Evolutionary conservation across 345 rosid species (phyloP).

Genomic region (Eucalyptus pauciflora): DNA sequence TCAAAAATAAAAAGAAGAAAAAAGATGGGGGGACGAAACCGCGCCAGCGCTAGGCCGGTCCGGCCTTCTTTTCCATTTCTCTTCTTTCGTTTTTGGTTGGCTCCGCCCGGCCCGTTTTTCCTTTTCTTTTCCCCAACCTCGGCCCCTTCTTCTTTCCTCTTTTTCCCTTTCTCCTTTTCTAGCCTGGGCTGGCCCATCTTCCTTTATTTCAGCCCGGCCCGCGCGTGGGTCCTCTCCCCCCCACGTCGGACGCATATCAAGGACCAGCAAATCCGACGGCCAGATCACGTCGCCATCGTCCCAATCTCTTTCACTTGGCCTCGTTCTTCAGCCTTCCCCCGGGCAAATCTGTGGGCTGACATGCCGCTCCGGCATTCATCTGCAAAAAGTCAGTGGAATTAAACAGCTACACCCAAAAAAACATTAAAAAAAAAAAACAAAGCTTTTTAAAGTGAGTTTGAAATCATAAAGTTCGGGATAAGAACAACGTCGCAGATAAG

Average conservation of each 20-base stretch:
- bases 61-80: too few species aligned
- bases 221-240: too few species aligned
- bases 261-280: not conserved
- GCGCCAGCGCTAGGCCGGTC: too few species aligned
- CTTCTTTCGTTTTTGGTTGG: too few species aligned
- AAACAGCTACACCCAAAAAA: not conserved
- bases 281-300: not conserved
- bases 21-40: too few species aligned
- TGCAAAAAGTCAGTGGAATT: not conserved
- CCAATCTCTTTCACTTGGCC: not conserved
- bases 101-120: too few species aligned
- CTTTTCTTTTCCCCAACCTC: too few species aligned
- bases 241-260: not conserved
- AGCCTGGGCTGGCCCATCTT: too few species aligned
- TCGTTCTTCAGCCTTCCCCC: not conserved
- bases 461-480: not conserved
- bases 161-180: too few species aligned
- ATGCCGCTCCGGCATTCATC: not conserved
- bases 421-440: not conserved
- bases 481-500: slow-evolving; percentile 5
- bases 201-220: too few species aligned
- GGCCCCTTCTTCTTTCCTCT: too few species aligned
- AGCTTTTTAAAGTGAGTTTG: not conserved
- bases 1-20: too few species aligned
- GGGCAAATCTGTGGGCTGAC: not conserved